These are phyloP conservation scores for Penicillium sp. DNA, from an alignment of 2,329 filamentous ascomycete genomes.

Conservation along the genomic window DNA sequence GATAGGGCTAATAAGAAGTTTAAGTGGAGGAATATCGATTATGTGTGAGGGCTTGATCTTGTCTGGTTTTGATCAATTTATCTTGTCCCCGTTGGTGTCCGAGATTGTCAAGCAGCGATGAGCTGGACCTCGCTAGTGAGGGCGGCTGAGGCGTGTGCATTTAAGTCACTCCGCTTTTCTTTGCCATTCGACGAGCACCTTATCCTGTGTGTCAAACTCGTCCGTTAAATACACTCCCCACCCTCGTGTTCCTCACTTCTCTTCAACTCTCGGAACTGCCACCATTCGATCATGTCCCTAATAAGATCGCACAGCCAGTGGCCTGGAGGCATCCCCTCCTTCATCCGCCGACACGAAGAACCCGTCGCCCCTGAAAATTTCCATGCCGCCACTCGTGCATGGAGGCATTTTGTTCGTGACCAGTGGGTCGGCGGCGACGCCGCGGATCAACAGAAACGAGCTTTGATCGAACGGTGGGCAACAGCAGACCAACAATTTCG, in stretches of 20 bases:
- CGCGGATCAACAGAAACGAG: constrained; percentile 13
- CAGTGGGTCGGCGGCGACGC: constrained; percentile 9
- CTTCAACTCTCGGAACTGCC: not conserved
- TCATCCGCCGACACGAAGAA: constrained; percentile 12
- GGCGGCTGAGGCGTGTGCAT: no score
- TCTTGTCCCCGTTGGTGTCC: not conserved
- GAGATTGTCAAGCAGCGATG: not conserved
- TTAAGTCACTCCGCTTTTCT: no score
- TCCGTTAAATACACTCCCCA: constrained; percentile 3
- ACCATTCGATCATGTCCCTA: constrained; percentile 3
- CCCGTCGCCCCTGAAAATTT: constrained; percentile 8
- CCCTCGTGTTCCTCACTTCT: constrained; percentile 1
- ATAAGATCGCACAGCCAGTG: constrained; percentile 4
- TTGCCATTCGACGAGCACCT: no score
- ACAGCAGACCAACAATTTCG: constrained; percentile 13
- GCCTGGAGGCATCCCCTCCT: constrained; percentile 12
- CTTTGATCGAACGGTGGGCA: constrained; percentile 14
- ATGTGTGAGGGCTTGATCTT: constrained; percentile 54
- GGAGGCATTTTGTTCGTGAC: constrained; percentile 15
- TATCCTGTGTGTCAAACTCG: no score
- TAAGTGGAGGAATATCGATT: constrained; percentile 73
- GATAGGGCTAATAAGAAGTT: constrained; percentile 91
- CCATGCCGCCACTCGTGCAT: constrained; percentile 11
- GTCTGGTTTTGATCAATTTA: not conserved
- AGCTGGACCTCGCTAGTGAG: no score